These are phyloP conservation scores for Anacardium occidentale DNA, from an alignment of 345 rosid species.

Conservation along the genomic window DNA sequence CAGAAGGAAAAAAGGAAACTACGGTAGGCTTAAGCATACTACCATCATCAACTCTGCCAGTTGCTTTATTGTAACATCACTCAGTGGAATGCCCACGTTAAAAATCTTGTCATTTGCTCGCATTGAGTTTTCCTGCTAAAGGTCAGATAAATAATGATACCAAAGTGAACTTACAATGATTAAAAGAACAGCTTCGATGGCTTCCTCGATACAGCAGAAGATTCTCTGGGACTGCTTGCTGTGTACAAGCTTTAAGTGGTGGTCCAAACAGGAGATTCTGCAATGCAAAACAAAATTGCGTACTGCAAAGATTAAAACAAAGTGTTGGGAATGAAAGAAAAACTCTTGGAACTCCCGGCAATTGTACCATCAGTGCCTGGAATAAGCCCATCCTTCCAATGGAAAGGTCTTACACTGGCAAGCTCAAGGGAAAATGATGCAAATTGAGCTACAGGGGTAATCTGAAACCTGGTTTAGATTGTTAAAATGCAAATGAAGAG, in stretches of 20 bases:
- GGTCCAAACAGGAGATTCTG: conserved; percentile 32
- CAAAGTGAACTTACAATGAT: conserved; percentile 29
- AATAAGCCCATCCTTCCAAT: conserved; percentile 41
- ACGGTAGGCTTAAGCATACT: not conserved
- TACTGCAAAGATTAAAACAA: not conserved
- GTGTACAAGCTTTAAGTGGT: conserved; percentile 42
- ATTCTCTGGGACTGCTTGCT: conserved; percentile 40
- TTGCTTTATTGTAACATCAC: conserved; percentile 41
- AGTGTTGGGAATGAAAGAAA: not conserved
- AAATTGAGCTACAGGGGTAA: conserved; percentile 29
- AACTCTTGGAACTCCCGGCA: conserved; percentile 41
- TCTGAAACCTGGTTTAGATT: too few relatives aligned
- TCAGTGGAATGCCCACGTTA: conserved; percentile 39
- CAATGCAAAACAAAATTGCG: not conserved
- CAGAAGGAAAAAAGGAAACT: not conserved
- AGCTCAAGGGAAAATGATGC: conserved; percentile 34
- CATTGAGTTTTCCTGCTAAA: conserved; percentile 33
- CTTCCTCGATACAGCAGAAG: conserved; percentile 37
- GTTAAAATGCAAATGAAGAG: too few relatives aligned
- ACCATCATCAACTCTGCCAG: conserved; percentile 41
- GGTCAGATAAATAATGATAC: not conserved
- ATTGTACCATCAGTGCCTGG: conserved; percentile 43
- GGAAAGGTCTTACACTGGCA: conserved; percentile 38
- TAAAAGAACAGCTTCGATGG: conserved; percentile 37
- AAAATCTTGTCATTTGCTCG: conserved; percentile 39